Evolutionary conservation across 371 early-diverging fungal species (phyloP).

Genomic region (Cokeromyces recurvatus): DNA sequence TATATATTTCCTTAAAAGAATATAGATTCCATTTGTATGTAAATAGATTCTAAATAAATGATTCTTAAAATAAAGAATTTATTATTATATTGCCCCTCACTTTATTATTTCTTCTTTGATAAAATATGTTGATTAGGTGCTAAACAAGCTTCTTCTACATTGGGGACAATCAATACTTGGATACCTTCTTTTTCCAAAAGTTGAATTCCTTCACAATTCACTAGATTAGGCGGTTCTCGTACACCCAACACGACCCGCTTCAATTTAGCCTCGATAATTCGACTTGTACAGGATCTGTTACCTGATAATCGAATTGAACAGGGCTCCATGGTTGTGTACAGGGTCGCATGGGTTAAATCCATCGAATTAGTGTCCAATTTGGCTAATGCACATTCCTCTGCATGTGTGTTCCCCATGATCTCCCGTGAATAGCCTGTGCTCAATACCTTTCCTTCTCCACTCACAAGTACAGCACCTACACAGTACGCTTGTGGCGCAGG

Average conservation of each 20-base stretch:
- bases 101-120: background rate
- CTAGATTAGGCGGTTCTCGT: constrained; percentile 82
- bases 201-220: constrained; percentile 65
- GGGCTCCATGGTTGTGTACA: constrained; percentile 94
- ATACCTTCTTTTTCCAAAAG: constrained; percentile 58
- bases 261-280: constrained; percentile 68
- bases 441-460: constrained; percentile 41
- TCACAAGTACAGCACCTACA: constrained; percentile 86
- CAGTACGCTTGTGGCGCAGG: constrained; percentile 84
- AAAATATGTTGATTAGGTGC: constrained; percentile 67
- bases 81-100: too few species aligned
- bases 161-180: constrained; percentile 59
- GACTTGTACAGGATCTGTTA: constrained; percentile 65
- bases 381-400: constrained; percentile 77
- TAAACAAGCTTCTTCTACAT: constrained; percentile 69
- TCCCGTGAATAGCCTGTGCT: constrained; percentile 82
- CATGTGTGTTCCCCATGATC: constrained; percentile 89
- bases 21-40: too few species aligned
- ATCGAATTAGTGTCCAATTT: constrained; percentile 45
- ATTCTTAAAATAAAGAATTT: too few species aligned
- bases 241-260: constrained; percentile 82
- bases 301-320: constrained; percentile 78
- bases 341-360: constrained; percentile 34
- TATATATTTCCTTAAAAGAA: too few species aligned
- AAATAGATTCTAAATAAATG: too few species aligned